Base-by-base conservation (phyloP, 495 filamentous ascomycete species). In the Hypoxylon fuscum region DNA sequence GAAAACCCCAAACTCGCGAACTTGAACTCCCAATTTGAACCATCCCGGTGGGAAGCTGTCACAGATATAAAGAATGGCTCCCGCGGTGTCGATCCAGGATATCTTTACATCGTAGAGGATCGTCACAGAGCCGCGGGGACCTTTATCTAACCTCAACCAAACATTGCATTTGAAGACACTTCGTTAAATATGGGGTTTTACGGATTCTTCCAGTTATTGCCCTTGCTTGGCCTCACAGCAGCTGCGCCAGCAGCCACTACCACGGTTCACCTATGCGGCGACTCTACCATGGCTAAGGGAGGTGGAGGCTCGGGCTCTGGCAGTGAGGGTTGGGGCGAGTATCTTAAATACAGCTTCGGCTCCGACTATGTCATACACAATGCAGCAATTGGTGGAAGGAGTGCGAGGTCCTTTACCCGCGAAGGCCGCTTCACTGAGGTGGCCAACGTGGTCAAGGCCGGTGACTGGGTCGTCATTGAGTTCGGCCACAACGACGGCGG, bases 211-310 rank as follows among this genome's bases (percentile, higher is more conserved):
- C 47, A 12, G 22, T 32, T 66, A 10, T 7, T 66, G 21, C 49
- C 55, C 31, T 20, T 60, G 5, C 38, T 53, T 5, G 50, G 51
- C 41, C 43, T 59, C 12, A 35, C 57, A 1, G 52, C 35, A n/a
- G 47, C 54, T 11, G 52, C 52, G 7, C 44, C 61, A 22, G 42
- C 69, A 9, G 50, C 47, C 10, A 11, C 63, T 17, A 18, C 62
- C 15, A 60, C 65, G 8, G 79, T 85, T 53, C 83, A 83, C 55
- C 72, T 85, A 3, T 80, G 79, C 18, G 82, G 83, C 25, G 83
- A 85, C 56, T 82, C 79, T 9, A 85, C 81, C 10, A 84, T 84
- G 81, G 81, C 81, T 6, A 68, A 65, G 7, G 70, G 64, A 40
- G 77, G 77, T 3, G 74, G 70, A 14, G 76, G 73, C 11, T 72